Evolutionary conservation across 495 filamentous ascomycete genomes (phyloP), one percentile per base, ranked within the genome.

Genomic region (Aspergillus kassunensis): DNA sequence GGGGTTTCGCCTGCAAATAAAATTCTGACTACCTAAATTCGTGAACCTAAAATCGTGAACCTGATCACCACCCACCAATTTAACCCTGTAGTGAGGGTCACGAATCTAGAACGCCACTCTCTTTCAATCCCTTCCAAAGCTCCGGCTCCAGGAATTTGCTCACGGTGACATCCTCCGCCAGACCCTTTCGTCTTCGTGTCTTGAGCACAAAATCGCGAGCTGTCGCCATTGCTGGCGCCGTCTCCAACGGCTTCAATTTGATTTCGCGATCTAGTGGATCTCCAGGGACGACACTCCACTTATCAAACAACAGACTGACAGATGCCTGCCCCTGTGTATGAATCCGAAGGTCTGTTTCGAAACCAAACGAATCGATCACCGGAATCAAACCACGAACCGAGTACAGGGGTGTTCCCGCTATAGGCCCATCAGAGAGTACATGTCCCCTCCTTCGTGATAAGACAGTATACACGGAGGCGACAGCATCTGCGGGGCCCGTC

Each of bases 181-280:
- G 68, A 4, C 93, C 93, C 76, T 98, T 98, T 46, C 93, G 79
- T 59, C 92, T 72, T 54, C 93, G 79, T 11, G 93, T 98, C 81
- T 98, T 98, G 50, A 97, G 73, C 16, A 96, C 91, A 70, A 98
- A 96, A 65, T 98, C 93, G 46, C 93, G 78, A 1, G 93, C 93
- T 46, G 90, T 96, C 6, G 86, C 90, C 77, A 88, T 86, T 52
- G 88, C 87, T 33, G 76, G 74, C 4, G 95, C 93, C 58, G 89
- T 90, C 71, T 97, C 91, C 53, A 98, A 69, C 23, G 90, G 89
- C 37, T 88, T 78, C 29, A 91, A 70, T 55, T 90, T 85, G 33
- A 90, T 80, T 27, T 92, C 88, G 57, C 84, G 86, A 61, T 98
- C 95, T 8, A 98, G 75, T 20, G 93, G 93, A 64, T 98, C 95